These are phyloP conservation scores for Grigorovia humatica DNA, from an alignment of 805 yeast genomes.

Conservation along the genomic window DNA sequence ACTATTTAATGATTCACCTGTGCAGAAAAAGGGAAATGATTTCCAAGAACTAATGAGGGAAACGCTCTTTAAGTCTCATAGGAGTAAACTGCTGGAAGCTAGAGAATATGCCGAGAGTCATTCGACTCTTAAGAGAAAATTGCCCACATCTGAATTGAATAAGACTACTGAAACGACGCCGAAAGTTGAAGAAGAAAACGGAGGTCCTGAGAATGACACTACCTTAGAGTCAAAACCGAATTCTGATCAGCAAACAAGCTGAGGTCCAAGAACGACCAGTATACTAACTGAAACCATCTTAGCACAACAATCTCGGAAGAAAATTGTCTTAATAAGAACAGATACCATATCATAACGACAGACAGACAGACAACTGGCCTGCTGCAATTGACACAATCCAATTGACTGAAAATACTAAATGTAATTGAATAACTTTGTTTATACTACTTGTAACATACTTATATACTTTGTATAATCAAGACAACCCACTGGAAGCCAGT, in stretches of 20 bases:
- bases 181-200: background rate
- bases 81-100: constrained; percentile 15
- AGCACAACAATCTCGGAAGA: no score
- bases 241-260: no score
- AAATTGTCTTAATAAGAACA: no score
- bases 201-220: background rate
- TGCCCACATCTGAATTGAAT: constrained; percentile 4
- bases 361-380: no score
- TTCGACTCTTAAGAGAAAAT: constrained; percentile 9
- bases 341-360: no score
- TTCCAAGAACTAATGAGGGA: constrained; percentile 6
- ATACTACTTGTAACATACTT: background rate
- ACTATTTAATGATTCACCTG: constrained; percentile 24
- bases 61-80: constrained; percentile 11
- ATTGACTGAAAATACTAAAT: no score
- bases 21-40: constrained; percentile 5
- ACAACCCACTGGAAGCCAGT: no score
- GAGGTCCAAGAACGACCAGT: no score
- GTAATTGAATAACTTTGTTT: no score
- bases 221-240: no score
- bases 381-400: no score
- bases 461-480: background rate
- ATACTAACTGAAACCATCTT: no score
- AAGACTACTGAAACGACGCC: background rate
- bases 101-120: constrained; percentile 11